Base-by-base conservation (phyloP, 352 stramenopile genomes). In the Peronosclerospora sorghi region DNA sequence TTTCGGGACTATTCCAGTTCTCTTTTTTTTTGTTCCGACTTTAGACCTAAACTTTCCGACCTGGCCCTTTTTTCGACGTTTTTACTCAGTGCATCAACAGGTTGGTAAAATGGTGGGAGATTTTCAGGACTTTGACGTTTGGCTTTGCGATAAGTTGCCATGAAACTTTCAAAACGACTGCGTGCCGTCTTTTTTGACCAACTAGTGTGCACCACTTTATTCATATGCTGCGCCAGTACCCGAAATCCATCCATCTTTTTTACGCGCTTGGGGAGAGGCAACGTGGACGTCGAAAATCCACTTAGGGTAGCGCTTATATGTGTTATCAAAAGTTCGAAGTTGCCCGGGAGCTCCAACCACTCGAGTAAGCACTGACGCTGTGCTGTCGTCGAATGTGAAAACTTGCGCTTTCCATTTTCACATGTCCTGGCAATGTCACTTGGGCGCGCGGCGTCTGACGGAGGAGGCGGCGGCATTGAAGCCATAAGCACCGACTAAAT, bases 161-260 rank as follows among this genome's bases (percentile, higher is more conserved):
- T 51, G 36, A 79, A 65, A 45, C 66, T 77, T 54, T 79, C 67
- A 43, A 66, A 77, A 32, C 70, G 70, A 32, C 66, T 83, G 21
- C 70, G 66, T 13, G 66, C 62, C 7, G 59, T 64, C 43, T 74
- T 62, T 28, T 71, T 56, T 15, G 61, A 60, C 70, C 70, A 83
- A 18, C 61, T 54, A 0, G 59, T 49, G 8, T 54, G 29, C 20
- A 56, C 59, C 24, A 48, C 44, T 13, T 32, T 37, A 49, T 83
- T 83, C 45, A 83, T 65, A 42, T 72, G 49, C n/a, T 59, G 58
- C 27, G 62, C 71, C 28, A 83, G 42, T 4, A 56, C 57, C 27
- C 67, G 64, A 38, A 74, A 83, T 14, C 66, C 70, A 35, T 83
- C 64, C 13, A 48, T 63, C 42, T 79, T 79, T 44, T 73, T 73